Percentiles rank a stretch among this genome's conserved stretches.
phyloP scores from a whole-genome alignment of 2,329 filamentous ascomycete genomes.

The Colletotrichum australisinense region DNA sequence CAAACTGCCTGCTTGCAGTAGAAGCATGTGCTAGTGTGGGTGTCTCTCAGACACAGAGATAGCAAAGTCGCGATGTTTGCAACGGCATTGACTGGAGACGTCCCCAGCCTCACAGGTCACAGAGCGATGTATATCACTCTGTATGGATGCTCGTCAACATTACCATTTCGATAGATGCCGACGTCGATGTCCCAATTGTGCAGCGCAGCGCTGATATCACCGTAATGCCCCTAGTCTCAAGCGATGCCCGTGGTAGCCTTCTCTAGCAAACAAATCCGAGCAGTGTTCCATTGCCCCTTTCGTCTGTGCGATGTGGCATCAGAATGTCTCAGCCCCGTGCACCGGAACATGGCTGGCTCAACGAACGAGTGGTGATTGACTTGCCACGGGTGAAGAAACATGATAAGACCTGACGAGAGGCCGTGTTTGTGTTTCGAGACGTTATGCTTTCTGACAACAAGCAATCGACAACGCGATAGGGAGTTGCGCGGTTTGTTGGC shows the following conservation, averaged over 20 bases:
- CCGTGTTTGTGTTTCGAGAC: slow-evolving; percentile 29
- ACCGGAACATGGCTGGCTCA: slow-evolving; percentile 1
- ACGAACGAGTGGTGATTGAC: slow-evolving; percentile 19
- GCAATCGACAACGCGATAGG: slow-evolving; percentile 11
- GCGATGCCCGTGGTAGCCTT: neutral
- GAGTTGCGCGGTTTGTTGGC: slow-evolving; percentile 7
- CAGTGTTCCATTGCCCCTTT: slow-evolving; percentile 11
- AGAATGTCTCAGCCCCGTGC: slow-evolving; percentile 16
- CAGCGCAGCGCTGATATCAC: slow-evolving; percentile 13
- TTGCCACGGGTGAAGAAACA: slow-evolving; percentile 1
- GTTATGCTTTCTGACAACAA: slow-evolving; percentile 6
- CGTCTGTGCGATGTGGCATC: slow-evolving; percentile 31
- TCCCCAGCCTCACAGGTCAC: neutral
- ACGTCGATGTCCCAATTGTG: slow-evolving; percentile 1
- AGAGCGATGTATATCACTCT: neutral
- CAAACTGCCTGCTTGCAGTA: slow-evolving; percentile 24
- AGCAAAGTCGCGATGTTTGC: neutral
- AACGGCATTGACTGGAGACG: neutral
- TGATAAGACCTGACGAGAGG: neutral
- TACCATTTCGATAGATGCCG: neutral
- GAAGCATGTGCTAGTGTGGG: slow-evolving; percentile 25
- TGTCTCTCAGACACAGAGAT: slow-evolving; percentile 20
- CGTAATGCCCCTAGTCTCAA: slow-evolving; percentile 6
- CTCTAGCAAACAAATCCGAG: slow-evolving; percentile 16
- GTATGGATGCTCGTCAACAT: neutral